These are phyloP conservation scores for Candida dubliniensis DNA, from an alignment of 1,139 yeast genomes.

Conservation along the genomic window DNA sequence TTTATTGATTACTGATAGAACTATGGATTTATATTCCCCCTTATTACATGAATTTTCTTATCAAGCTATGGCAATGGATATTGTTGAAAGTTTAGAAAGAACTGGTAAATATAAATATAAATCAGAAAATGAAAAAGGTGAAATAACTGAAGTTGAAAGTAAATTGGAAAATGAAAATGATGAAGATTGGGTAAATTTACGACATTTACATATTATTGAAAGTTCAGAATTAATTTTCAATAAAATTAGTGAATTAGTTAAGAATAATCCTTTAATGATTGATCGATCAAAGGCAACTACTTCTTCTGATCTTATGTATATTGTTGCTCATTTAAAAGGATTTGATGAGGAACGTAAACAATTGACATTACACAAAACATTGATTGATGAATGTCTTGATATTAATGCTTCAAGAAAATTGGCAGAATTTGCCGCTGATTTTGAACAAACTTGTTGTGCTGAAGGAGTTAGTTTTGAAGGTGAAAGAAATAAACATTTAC, in stretches of 20 bases:
- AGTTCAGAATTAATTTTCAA: constrained; percentile 64
- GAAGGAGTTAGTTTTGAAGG: constrained; percentile 76
- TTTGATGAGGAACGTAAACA: constrained; percentile 67
- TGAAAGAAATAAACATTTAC: constrained; percentile 58
- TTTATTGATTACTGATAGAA: constrained; percentile 75
- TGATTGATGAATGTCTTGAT: constrained; percentile 59
- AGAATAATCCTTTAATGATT: constrained; percentile 70
- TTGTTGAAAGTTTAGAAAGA: constrained; percentile 49
- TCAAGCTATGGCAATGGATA: constrained; percentile 90
- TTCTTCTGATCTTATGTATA: constrained; percentile 60
- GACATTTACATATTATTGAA: constrained; percentile 78
- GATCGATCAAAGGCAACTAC: constrained; percentile 62
- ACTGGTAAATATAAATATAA: constrained; percentile 59
- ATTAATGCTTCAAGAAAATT: constrained; percentile 53
- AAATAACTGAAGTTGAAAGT: constrained; percentile 38
- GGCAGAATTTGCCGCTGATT: constrained; percentile 62
- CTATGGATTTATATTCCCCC: constrained; percentile 82
- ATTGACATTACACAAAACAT: constrained; percentile 57
- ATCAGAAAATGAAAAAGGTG: constrained; percentile 64
- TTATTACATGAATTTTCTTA: constrained; percentile 89
- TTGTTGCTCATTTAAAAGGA: constrained; percentile 67
- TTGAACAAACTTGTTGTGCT: constrained; percentile 75
- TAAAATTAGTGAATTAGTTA: constrained; percentile 65
- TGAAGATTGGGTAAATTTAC: constrained; percentile 69
- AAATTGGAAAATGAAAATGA: constrained; percentile 63